Conservation (phyloP, 73 alveolate species). For the Breviolum minutum region DNA sequence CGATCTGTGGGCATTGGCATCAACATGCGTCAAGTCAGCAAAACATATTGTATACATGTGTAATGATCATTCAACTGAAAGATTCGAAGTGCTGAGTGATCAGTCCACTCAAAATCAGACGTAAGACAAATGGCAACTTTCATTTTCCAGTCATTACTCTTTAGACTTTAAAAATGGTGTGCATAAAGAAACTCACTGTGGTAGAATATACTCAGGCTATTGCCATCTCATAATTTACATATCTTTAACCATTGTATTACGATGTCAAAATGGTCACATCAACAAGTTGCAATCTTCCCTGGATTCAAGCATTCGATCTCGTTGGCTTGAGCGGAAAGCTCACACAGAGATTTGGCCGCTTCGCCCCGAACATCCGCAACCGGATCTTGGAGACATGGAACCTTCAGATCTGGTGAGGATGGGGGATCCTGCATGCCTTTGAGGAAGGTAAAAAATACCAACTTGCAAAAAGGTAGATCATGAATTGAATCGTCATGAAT, state of each 20-base stretch:
- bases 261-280: neutral
- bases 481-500: neutral
- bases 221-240: too few species aligned
- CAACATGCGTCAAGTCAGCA: too few species aligned
- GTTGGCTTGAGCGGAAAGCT: neutral
- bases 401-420: neutral
- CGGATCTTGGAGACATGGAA: slow-evolving; percentile 16
- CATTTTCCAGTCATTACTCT: neutral
- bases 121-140: neutral
- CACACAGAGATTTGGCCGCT: slow-evolving; percentile 43
- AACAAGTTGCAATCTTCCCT: neutral
- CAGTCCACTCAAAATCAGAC: neutral
- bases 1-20: too few species aligned
- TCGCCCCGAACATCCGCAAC: slow-evolving; percentile 9
- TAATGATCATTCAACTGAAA: neutral
- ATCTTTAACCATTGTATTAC: too few species aligned
- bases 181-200: too few species aligned
- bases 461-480: neutral
- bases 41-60: neutral
- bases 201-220: too few species aligned
- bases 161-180: too few species aligned
- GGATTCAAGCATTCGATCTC: neutral
- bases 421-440: neutral
- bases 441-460: too few species aligned
- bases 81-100: neutral